These are phyloP conservation scores for Dissophora globulifera DNA, from an alignment of 192 early-diverging fungal genomes.

Conservation along the genomic window DNA sequence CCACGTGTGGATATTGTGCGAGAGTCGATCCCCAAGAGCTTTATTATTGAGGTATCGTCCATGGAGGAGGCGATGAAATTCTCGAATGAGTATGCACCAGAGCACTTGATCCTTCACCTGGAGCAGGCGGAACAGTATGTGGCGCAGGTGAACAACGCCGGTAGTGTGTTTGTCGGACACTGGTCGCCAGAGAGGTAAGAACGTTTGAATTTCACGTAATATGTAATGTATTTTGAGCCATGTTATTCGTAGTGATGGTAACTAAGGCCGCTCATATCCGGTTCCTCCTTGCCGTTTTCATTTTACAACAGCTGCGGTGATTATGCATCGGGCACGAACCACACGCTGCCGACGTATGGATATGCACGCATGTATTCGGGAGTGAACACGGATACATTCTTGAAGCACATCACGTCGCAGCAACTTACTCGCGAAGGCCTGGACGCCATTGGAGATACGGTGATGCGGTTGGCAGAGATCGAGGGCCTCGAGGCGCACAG, in stretches of 20 bases:
- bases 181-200: slow-evolving; percentile 93
- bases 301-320: slow-evolving; percentile 83
- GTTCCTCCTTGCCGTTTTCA: background rate
- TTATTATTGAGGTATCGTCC: slow-evolving; percentile 74
- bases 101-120: slow-evolving; percentile 97
- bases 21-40: slow-evolving; percentile 88
- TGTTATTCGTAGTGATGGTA: background rate
- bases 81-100: slow-evolving; percentile 96
- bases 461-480: slow-evolving; percentile 94
- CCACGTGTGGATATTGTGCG: slow-evolving; percentile 92
- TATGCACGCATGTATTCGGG: slow-evolving; percentile 99
- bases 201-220: background rate
- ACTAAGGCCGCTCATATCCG: background rate
- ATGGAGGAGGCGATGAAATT: slow-evolving; percentile 87
- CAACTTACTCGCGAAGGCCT: slow-evolving; percentile 89
- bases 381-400: slow-evolving; percentile 94
- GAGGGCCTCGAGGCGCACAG: slow-evolving; percentile 98
- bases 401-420: slow-evolving; percentile 98
- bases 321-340: slow-evolving; percentile 99
- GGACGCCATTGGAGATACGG: slow-evolving; percentile 84
- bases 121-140: slow-evolving; percentile 76
- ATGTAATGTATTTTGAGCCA: background rate
- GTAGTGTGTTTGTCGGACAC: slow-evolving; percentile 96
- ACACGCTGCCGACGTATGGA: slow-evolving; percentile 98
- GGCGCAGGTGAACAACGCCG: slow-evolving; percentile 84